Percentiles rank a stretch among this genome's conserved stretches.
phyloP scores from a whole-genome alignment of 106 monocot species.

The Platanthera guangdongensis region DNA sequence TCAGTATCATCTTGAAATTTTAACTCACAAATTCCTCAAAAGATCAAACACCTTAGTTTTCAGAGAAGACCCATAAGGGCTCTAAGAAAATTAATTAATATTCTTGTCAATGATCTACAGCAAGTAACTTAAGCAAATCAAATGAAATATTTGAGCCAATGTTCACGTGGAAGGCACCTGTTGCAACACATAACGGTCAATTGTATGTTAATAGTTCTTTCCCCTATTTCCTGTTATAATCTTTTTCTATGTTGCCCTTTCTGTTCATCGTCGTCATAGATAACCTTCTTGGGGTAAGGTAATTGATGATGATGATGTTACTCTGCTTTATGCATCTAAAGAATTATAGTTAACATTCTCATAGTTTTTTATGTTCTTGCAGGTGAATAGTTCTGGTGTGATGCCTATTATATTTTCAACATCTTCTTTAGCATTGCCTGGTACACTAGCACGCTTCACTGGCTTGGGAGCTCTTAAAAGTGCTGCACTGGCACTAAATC shows the following conservation, averaged over 20 bases:
- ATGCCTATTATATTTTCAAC: constrained; percentile 99
- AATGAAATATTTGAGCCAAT: neutral
- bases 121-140: neutral
- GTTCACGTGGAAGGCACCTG: neutral
- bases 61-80: neutral
- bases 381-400: constrained; percentile 99
- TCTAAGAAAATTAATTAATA: neutral
- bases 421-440: constrained; percentile 92
- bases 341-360: neutral
- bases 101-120: neutral
- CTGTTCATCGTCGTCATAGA: no score
- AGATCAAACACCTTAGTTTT: neutral
- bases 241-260: neutral
- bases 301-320: no score
- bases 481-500: constrained; percentile 80
- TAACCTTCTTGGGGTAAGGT: no score
- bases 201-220: neutral
- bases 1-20: neutral
- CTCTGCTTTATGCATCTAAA: neutral
- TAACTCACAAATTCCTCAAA: neutral
- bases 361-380: constrained; percentile 1
- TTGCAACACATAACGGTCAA: neutral
- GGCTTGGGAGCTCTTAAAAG: constrained; percentile 79
- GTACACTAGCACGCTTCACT: constrained; percentile 87
- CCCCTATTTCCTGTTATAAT: neutral